A percentile compares a stretch with the other conserved stretches of the same genome.
These are phyloP conservation scores for Candida gigantensis DNA, from an alignment of 1,139 yeast genomes.

Conservation along the genomic window DNA sequence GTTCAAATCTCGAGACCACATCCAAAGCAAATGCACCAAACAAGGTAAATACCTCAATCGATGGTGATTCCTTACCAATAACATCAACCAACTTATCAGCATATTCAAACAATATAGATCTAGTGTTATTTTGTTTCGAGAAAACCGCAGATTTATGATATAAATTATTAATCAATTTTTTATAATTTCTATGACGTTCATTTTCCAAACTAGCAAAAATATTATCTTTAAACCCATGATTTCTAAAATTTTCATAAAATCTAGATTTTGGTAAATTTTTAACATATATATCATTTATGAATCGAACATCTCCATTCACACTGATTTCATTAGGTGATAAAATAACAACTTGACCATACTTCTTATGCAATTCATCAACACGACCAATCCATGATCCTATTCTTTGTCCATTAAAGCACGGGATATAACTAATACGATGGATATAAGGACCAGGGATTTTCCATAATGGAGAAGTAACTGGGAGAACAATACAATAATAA, in stretches of 20 bases:
- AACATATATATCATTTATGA: constrained; percentile 56
- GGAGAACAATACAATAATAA: constrained; percentile 45
- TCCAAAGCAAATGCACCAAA: constrained; percentile 77
- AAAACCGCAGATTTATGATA: constrained; percentile 51
- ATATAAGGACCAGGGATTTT: constrained; percentile 62
- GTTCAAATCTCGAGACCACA: constrained; percentile 61
- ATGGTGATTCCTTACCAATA: constrained; percentile 31
- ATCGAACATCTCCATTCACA: constrained; percentile 51
- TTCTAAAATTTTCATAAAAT: constrained; percentile 64
- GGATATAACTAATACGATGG: constrained; percentile 46
- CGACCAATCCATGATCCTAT: constrained; percentile 50
- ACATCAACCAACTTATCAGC: constrained; percentile 27
- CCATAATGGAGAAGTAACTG: constrained; percentile 51
- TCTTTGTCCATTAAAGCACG: constrained; percentile 55
- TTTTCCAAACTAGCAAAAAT: constrained; percentile 59
- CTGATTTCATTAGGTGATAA: constrained; percentile 65
- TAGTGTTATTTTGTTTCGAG: constrained; percentile 30
- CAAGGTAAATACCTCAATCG: constrained; percentile 58
- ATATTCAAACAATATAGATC: constrained; percentile 27
- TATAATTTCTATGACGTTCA: constrained; percentile 49
- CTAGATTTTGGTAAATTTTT: constrained; percentile 58
- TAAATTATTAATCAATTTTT: constrained; percentile 47
- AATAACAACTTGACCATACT: constrained; percentile 62
- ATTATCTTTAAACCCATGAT: constrained; percentile 54
- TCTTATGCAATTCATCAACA: constrained; percentile 52